Base-by-base conservation (phyloP, 106 monocot genomes). In the Dioscorea alata region DNA sequence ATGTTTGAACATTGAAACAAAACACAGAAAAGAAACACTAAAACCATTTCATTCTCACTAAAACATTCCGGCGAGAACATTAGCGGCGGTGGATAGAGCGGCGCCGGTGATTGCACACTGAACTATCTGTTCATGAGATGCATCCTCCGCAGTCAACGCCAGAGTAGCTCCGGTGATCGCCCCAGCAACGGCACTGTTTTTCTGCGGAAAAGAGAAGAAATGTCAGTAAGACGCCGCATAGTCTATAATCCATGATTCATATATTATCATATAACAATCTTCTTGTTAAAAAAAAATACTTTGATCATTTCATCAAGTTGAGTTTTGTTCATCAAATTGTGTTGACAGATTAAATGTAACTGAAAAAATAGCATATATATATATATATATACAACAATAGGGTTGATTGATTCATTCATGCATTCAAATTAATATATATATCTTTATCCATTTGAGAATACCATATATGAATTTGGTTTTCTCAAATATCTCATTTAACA, bases 41-140 rank as follows among this genome's bases (percentile, higher is more conserved):
- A n/a, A n/a, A n/a, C n/a, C n/a, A n/a, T n/a, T 28, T 28, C 28
- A 28, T 28, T 28, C 2, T 28, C 28, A 53, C 25, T 73, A 96
- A 72, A 91, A 79, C 23, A 91, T 80, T 25, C 88, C 95, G 10
- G 73, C 60, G 1, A 96, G 83, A 19, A 96, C 79, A 67, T 86
- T 89, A 0, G 91, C 91, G 1, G 88, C 95, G 4, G 88, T 74
- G 53, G 91, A 84, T 20, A 96, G 64, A 2, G 95, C 91, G 1
- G 95, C 95, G 4, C 95, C 91, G 23, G 88, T 84, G 49, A 96
- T 84, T 10, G 91, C 95, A 48, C 73, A 88, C 71, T 86, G 88
- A 4, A 86, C 91, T 15, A 91, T 60, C 35, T 88, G 81, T 75
- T 95, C 95, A 21, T 91, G 88, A 15, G 88, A 84, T 0, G 86